A percentile compares a stretch with the other conserved stretches of the same genome.
These are phyloP conservation scores for Aureobasidium vineae DNA, from an alignment of 2,329 filamentous ascomycete species.

Conservation along the genomic window DNA sequence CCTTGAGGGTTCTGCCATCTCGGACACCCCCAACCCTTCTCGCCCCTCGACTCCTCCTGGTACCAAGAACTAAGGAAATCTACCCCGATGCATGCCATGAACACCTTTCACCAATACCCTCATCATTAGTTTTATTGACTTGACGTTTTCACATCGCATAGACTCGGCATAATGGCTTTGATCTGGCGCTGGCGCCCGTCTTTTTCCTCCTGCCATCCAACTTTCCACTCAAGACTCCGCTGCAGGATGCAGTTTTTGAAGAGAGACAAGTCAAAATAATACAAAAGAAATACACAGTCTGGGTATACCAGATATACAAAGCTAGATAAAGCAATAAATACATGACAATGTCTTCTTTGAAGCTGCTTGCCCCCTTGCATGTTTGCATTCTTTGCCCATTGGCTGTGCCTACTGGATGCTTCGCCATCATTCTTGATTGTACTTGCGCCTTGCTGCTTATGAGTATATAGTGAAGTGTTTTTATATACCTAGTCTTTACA, in stretches of 20 bases:
- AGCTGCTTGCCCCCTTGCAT: background rate
- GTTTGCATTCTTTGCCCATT: background rate
- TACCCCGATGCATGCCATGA: background rate
- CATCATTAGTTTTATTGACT: background rate
- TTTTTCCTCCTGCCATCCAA: background rate
- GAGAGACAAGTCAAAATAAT: background rate
- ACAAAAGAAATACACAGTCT: conserved; percentile 2
- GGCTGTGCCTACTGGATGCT: background rate
- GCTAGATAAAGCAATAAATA: conserved; percentile 11
- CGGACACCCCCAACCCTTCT: conserved; percentile 26
- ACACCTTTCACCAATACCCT: conserved; percentile 8
- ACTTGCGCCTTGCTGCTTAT: background rate
- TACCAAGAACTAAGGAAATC: background rate
- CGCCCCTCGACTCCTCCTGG: conserved; percentile 23
- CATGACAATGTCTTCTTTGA: background rate
- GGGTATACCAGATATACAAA: conserved; percentile 9
- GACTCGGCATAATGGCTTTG: conserved; percentile 21
- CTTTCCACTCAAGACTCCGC: background rate
- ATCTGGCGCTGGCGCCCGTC: conserved; percentile 12
- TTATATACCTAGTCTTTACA: background rate
- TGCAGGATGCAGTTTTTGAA: background rate
- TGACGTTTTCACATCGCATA: conserved; percentile 9
- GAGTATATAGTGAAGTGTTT: background rate
- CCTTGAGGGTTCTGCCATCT: conserved; percentile 28
- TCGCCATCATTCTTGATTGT: background rate